Conservation (phyloP, 2,329 filamentous ascomycete genomes). For the Orbilia oligospora region DNA sequence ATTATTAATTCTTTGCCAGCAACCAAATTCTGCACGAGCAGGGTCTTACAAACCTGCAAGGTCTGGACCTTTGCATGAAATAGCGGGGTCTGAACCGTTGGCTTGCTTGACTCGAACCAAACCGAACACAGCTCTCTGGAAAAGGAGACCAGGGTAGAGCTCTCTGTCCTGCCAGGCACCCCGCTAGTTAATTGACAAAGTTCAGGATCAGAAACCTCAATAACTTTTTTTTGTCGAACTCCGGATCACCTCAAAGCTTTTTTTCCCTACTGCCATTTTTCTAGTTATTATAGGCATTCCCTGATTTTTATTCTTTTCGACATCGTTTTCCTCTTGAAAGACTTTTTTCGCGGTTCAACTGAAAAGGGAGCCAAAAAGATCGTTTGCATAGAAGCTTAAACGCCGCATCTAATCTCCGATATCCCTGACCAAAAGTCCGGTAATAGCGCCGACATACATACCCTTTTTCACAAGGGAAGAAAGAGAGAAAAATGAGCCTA, state of each 20-base stretch:
- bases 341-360: neutral
- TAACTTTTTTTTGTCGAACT: no score
- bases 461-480: neutral
- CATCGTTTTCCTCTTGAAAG: neutral
- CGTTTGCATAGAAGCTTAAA: neutral
- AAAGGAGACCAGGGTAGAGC: constrained; percentile 21
- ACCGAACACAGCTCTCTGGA: constrained; percentile 14
- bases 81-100: constrained; percentile 44
- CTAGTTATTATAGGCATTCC: no score
- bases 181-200: constrained; percentile 12
- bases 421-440: neutral
- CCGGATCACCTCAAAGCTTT: no score
- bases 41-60: constrained; percentile 39
- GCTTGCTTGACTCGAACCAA: constrained; percentile 37
- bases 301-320: neutral
- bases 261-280: no score
- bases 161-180: constrained; percentile 19
- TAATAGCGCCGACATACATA: neutral
- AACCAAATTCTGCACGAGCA: constrained; percentile 1
- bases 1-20: neutral
- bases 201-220: constrained; percentile 5
- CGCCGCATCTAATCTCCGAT: constrained; percentile 41
- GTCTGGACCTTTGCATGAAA: constrained; percentile 26
- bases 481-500: constrained; percentile 26
- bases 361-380: neutral